Conservation (phyloP, 345 rosid species). For the Brassica carinata region DNA sequence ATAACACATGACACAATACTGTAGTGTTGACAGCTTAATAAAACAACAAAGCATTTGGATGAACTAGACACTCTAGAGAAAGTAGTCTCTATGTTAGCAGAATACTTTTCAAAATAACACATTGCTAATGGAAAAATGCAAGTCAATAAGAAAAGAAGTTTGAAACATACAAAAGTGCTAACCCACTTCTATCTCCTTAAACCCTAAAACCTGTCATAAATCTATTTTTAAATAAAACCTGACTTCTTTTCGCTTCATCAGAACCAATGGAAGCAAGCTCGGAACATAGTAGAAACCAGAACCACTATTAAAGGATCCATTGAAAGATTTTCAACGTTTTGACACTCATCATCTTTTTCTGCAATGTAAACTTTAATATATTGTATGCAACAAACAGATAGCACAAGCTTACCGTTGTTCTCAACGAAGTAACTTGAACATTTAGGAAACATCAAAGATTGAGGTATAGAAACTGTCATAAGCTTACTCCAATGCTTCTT, state of each 20-base stretch:
- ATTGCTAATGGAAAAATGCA: not conserved
- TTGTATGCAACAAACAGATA: not conserved
- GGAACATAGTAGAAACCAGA: not conserved
- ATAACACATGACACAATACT: not conserved
- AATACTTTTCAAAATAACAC: not conserved
- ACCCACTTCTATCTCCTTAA: not conserved
- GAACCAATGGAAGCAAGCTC: not conserved
- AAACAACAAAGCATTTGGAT: not conserved
- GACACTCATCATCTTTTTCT: not conserved
- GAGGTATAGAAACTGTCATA: slow-evolving; percentile 4
- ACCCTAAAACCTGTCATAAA: not conserved
- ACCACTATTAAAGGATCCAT: not conserved
- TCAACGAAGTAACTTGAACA: slow-evolving; percentile 18
- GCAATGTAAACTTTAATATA: not conserved
- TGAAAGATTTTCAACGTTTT: not conserved
- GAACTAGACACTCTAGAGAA: not conserved
- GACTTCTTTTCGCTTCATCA: not conserved
- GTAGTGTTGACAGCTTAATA: not conserved
- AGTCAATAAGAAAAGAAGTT: not conserved
- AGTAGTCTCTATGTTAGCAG: not conserved
- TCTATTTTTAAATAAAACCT: not conserved
- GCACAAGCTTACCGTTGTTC: not conserved
- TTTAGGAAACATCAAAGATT: not conserved
- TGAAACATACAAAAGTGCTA: not conserved
- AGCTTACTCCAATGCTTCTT: slow-evolving; percentile 10